These are phyloP conservation scores for Casaregolazyma suthepensis DNA, from an alignment of 1,139 yeast species.

Conservation along the genomic window DNA sequence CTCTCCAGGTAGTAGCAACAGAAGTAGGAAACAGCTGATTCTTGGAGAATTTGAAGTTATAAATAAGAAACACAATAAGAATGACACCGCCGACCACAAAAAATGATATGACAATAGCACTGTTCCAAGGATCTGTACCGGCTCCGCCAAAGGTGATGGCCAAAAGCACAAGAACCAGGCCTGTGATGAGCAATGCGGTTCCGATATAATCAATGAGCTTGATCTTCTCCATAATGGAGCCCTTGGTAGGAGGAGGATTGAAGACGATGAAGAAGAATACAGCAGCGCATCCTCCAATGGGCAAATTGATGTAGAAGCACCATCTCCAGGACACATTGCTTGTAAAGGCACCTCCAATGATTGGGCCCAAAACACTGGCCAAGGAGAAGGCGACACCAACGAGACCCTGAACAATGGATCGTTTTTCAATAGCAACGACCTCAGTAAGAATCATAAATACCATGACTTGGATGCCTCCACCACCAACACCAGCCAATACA, in stretches of 20 bases:
- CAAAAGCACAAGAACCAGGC: slow-evolving; percentile 41
- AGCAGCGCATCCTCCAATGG: slow-evolving; percentile 57
- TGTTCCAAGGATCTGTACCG: slow-evolving; percentile 43
- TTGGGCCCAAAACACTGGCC: slow-evolving; percentile 58
- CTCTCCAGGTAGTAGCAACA: slow-evolving; percentile 36
- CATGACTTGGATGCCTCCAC: slow-evolving; percentile 61
- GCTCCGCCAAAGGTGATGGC: slow-evolving; percentile 50
- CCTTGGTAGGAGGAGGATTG: slow-evolving; percentile 45
- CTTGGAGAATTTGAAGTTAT: slow-evolving; percentile 44
- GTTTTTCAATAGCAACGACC: slow-evolving; percentile 50
- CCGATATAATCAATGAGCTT: slow-evolving; percentile 45
- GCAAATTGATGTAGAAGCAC: slow-evolving; percentile 70
- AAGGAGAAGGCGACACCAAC: slow-evolving; percentile 49
- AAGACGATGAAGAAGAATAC: slow-evolving; percentile 43
- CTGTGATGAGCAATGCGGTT: slow-evolving; percentile 38
- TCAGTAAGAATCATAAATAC: slow-evolving; percentile 56
- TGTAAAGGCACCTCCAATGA: slow-evolving; percentile 63
- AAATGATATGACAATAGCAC: slow-evolving; percentile 50
- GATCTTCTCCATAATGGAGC: slow-evolving; percentile 39
- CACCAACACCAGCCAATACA: slow-evolving; percentile 67
- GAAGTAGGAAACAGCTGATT: slow-evolving; percentile 43
- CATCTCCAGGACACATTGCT: slow-evolving; percentile 65
- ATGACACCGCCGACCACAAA: slow-evolving; percentile 51
- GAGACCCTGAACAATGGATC: slow-evolving; percentile 45
- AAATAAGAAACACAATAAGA: slow-evolving; percentile 38